Percentiles rank a stretch among this genome's conserved stretches.
These are phyloP conservation scores for Musa schizocarpa DNA, from an alignment of 176 grass and related monocot species.

Conservation along the genomic window DNA sequence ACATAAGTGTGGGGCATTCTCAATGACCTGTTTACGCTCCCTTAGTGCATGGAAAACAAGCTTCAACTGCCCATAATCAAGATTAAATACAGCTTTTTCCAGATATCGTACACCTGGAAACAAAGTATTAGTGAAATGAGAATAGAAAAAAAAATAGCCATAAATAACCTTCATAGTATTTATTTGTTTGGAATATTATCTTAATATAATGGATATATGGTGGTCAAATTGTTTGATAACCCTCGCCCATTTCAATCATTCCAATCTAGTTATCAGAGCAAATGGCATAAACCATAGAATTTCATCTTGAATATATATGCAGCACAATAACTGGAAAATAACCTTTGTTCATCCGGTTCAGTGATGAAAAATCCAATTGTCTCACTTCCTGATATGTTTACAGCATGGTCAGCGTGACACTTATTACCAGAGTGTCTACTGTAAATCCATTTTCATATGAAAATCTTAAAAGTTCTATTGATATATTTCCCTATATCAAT, in stretches of 20 bases:
- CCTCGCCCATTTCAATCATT: background rate
- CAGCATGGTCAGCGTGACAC: too few relatives aligned
- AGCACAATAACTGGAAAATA: background rate
- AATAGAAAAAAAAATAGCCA: background rate
- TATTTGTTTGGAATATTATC: background rate
- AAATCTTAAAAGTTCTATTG: too few relatives aligned
- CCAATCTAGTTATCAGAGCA: background rate
- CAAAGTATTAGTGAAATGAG: background rate
- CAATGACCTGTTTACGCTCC: constrained; percentile 86
- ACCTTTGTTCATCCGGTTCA: background rate
- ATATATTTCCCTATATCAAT: too few relatives aligned
- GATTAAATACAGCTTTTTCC: constrained; percentile 96
- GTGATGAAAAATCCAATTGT: background rate
- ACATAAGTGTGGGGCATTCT: constrained; percentile 84
- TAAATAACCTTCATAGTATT: background rate
- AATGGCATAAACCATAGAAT: background rate
- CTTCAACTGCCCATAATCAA: constrained; percentile 84
- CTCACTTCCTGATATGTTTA: background rate
- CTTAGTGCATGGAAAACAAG: constrained; percentile 95
- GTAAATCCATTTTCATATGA: too few relatives aligned
- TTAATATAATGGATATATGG: background rate
- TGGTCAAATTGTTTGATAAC: background rate
- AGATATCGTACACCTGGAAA: constrained; percentile 80
- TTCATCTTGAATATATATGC: background rate
- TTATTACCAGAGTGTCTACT: too few relatives aligned